Percentiles rank a stretch among this genome's conserved stretches.
Evolutionary conservation across 2,329 filamentous ascomycete species (phyloP).

Genomic region (Pseudogymnoascus verrucosus): DNA sequence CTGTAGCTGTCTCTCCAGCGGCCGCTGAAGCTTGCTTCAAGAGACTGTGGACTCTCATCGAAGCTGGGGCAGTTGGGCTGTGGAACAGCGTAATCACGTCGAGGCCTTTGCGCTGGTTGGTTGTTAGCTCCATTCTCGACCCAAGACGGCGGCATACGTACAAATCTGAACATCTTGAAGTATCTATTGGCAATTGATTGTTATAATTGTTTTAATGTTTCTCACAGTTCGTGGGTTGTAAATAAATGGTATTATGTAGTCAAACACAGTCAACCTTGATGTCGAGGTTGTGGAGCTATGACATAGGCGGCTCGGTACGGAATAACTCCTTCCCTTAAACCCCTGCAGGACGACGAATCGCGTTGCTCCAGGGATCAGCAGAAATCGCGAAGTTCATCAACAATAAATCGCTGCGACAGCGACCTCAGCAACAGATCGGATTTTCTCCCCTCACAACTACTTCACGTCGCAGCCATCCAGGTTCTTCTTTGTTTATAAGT

Average conservation of each 20-base stretch:
- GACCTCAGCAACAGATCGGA: conserved; percentile 2
- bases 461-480: background rate
- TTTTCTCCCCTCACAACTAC: background rate
- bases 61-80: conserved; percentile 66
- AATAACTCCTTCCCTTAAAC: conserved; percentile 4
- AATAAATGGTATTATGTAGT: background rate
- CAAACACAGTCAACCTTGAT: background rate
- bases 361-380: conserved; percentile 9
- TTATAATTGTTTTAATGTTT: background rate
- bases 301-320: conserved; percentile 9
- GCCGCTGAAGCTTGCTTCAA: conserved; percentile 74
- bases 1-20: conserved; percentile 57
- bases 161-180: conserved; percentile 30
- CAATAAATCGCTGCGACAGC: conserved; percentile 5
- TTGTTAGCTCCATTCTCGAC: background rate
- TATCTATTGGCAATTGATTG: conserved; percentile 3
- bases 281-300: conserved; percentile 5
- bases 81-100: conserved; percentile 97
- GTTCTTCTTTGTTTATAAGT: background rate
- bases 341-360: conserved; percentile 1
- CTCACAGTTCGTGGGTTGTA: conserved; percentile 2
- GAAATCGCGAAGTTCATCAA: conserved; percentile 10
- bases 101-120: conserved; percentile 60
- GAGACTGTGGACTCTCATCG: conserved; percentile 62
- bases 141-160: conserved; percentile 16